Percentiles rank a stretch among this genome's conserved stretches.
Conservation (phyloP, 2,329 filamentous ascomycete genomes). For the Cytospora paraplurivora region DNA sequence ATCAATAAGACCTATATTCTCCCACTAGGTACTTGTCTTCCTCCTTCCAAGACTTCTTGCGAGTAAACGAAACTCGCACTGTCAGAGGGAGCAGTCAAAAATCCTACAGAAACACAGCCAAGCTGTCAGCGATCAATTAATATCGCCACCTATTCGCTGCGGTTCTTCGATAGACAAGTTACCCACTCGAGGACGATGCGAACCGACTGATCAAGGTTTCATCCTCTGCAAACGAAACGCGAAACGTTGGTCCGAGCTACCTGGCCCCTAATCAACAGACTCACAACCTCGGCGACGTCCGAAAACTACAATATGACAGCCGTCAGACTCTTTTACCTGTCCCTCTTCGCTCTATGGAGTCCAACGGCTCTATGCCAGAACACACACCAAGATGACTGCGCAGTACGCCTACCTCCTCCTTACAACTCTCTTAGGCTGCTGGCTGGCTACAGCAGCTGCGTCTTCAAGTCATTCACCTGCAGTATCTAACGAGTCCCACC, state of each 20-base stretch:
- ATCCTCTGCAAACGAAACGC: slow-evolving; percentile 19
- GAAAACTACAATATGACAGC: slow-evolving; percentile 50
- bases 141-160: not conserved
- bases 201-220: not conserved
- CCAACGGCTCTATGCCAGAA: slow-evolving; percentile 49
- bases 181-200: not conserved
- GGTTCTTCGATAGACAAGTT: not conserved
- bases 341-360: slow-evolving; percentile 58
- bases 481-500: slow-evolving; percentile 43
- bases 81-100: too few species aligned
- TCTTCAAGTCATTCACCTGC: slow-evolving; percentile 30
- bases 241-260: slow-evolving; percentile 21
- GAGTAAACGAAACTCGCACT: too few species aligned
- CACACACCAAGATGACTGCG: slow-evolving; percentile 50
- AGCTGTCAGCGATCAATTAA: too few species aligned
- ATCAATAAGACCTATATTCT: not conserved
- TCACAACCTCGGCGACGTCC: slow-evolving; percentile 11
- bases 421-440: slow-evolving; percentile 30
- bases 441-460: slow-evolving; percentile 31
- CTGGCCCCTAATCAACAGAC: not conserved
- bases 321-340: slow-evolving; percentile 57
- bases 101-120: too few species aligned
- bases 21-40: not conserved
- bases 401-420: slow-evolving; percentile 47
- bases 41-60: too few species aligned